phyloP scores from a whole-genome alignment of 2,329 filamentous ascomycete species.

The Emergomyces pasteurianus region DNA sequence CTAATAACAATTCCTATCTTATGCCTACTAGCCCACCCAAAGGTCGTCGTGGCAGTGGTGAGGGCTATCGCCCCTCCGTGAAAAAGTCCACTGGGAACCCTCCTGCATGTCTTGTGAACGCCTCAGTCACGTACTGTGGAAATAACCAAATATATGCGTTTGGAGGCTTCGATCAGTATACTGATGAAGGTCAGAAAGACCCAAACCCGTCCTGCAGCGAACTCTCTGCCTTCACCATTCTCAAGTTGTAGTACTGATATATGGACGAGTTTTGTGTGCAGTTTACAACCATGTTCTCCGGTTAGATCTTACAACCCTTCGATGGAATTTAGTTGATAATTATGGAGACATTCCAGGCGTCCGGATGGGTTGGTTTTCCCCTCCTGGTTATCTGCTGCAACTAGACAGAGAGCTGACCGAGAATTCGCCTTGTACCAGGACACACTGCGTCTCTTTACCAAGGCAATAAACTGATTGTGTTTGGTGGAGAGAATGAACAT shows the following conservation, averaged over 20 bases:
- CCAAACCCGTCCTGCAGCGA: too few species aligned
- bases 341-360: conserved; percentile 97
- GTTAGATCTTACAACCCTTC: conserved; percentile 73
- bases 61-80: conserved; percentile 75
- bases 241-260: neutral
- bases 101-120: conserved; percentile 91
- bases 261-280: conserved; percentile 14
- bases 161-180: conserved; percentile 97
- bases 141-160: conserved; percentile 98
- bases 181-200: conserved; percentile 60
- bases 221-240: neutral
- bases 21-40: conserved; percentile 78
- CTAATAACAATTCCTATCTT: conserved; percentile 63
- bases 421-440: conserved; percentile 39
- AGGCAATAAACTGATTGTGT: conserved; percentile 89
- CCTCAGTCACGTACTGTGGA: conserved; percentile 95
- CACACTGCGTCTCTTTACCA: conserved; percentile 92
- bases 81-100: conserved; percentile 66
- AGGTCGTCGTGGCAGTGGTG: conserved; percentile 47
- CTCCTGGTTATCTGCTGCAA: neutral
- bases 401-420: conserved; percentile 4
- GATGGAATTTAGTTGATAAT: conserved; percentile 95
- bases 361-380: conserved; percentile 64
- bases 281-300: conserved; percentile 95
- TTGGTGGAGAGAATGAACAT: conserved; percentile 96